These are phyloP conservation scores for Lachancea meyersii DNA, from an alignment of 805 yeast genomes.

Conservation along the genomic window DNA sequence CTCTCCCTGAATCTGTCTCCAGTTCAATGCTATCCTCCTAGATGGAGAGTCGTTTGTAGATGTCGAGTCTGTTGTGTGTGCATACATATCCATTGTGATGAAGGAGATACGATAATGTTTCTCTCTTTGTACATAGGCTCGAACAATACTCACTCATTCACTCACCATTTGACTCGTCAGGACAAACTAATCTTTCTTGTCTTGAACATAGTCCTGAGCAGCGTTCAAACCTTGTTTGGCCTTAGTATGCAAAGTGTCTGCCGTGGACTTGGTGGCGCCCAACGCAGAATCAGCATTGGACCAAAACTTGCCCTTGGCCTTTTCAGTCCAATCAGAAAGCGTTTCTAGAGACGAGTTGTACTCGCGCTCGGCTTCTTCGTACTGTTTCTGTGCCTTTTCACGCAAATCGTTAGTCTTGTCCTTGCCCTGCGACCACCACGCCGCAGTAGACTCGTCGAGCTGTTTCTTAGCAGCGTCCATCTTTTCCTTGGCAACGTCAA, in stretches of 20 bases:
- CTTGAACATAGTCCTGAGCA: slow-evolving; percentile 11
- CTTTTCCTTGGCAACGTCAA: slow-evolving; percentile 28
- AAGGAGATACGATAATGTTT: too few relatives aligned
- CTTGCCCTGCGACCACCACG: slow-evolving; percentile 38
- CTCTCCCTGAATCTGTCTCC: too few relatives aligned
- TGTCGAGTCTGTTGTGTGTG: too few relatives aligned
- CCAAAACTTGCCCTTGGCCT: slow-evolving; percentile 29
- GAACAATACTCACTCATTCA: not conserved
- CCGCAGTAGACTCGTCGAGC: slow-evolving; percentile 28
- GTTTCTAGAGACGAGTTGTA: slow-evolving; percentile 16
- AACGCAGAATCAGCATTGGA: slow-evolving; percentile 29
- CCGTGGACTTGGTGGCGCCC: slow-evolving; percentile 25
- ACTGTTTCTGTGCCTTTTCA: slow-evolving; percentile 28
- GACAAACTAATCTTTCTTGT: slow-evolving; percentile 6
- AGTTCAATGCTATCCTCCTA: too few relatives aligned
- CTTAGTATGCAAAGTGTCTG: slow-evolving; percentile 22
- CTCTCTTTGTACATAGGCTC: not conserved
- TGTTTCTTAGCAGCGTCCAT: slow-evolving; percentile 34
- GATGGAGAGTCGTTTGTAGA: too few relatives aligned
- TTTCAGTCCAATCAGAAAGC: slow-evolving; percentile 27
- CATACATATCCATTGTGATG: too few relatives aligned
- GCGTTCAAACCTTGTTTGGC: slow-evolving; percentile 15
- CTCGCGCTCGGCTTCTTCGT: slow-evolving; percentile 24
- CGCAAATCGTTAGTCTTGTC: slow-evolving; percentile 34
- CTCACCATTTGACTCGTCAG: not conserved